A percentile compares a stretch with the other conserved stretches of the same genome.
These are phyloP conservation scores for Acanthamoeba culbertsoni DNA, from an alignment of 208 protist genomes.

Conservation along the genomic window DNA sequence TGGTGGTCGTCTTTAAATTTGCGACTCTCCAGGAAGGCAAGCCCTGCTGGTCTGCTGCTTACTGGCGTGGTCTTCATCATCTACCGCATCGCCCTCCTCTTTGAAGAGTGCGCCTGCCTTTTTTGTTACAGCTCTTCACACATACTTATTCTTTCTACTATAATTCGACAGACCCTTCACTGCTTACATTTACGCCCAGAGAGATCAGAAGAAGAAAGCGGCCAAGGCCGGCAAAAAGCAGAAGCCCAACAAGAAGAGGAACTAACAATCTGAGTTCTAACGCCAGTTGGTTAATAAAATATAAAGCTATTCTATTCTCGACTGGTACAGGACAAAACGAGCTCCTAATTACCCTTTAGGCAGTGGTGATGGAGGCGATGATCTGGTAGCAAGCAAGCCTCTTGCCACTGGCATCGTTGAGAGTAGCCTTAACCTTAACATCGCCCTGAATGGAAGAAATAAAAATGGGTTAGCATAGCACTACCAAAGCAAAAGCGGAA, in stretches of 20 bases:
- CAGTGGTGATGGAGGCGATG: conserved; percentile 47
- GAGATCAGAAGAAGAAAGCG: conserved; percentile 9
- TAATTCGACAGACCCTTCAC: conserved; percentile 85
- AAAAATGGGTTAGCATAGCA: background rate
- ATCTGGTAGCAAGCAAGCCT: conserved; percentile 41
- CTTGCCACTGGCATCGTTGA: background rate
- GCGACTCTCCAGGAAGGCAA: conserved; percentile 46
- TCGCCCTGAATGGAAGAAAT: background rate
- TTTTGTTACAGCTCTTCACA: background rate
- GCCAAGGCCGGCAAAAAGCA: background rate
- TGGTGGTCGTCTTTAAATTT: background rate
- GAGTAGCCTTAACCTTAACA: conserved; percentile 35
- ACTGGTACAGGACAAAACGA: background rate
- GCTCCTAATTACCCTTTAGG: background rate
- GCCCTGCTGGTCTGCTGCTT: conserved; percentile 85
- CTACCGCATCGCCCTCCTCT: conserved; percentile 87
- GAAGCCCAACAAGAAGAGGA: conserved; percentile 31
- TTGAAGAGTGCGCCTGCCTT: conserved; percentile 80
- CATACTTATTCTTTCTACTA: background rate
- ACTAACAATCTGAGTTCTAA: too few relatives aligned
- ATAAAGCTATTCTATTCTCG: background rate
- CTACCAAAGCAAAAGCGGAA: background rate
- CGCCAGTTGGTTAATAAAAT: background rate
- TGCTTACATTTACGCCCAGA: conserved; percentile 86
- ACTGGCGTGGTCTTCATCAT: conserved; percentile 84